phyloP scores from a whole-genome alignment of 306 rosid species.

The Rosa multiflora region DNA sequence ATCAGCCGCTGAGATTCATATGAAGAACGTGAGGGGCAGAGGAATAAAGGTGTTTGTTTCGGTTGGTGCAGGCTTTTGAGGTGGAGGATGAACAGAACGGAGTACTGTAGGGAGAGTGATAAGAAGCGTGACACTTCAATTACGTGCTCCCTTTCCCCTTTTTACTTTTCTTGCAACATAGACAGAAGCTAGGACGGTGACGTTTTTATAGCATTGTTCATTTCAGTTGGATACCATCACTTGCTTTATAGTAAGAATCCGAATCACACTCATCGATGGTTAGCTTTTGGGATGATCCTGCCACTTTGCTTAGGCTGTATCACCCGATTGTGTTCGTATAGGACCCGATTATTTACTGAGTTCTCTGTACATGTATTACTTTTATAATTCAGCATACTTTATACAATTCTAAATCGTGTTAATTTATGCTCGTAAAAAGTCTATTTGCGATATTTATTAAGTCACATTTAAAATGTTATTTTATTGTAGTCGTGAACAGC shows the following conservation, averaged over 20 bases:
- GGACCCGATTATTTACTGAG: not conserved
- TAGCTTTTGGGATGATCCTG: conserved; percentile 11
- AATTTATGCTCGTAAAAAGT: rapidly evolving
- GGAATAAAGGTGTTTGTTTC: not conserved
- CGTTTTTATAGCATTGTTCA: no score
- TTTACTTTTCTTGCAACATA: not conserved
- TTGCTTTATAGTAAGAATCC: not conserved
- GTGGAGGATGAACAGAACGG: conserved; percentile 19
- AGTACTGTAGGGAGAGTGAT: not conserved
- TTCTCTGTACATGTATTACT: not conserved
- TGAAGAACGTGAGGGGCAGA: conserved; percentile 27
- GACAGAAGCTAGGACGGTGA: not conserved
- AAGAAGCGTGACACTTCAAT: conserved; percentile 7
- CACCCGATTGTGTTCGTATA: not conserved
- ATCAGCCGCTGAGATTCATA: conserved; percentile 8
- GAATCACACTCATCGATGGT: not conserved
- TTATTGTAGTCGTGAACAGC: not conserved
- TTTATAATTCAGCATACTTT: rapidly evolving
- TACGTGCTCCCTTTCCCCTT: no score
- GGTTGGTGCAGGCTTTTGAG: conserved; percentile 28
- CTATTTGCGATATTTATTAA: not conserved
- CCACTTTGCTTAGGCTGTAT: not conserved
- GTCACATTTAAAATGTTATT: not conserved
- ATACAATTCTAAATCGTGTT: not conserved
- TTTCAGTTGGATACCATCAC: no score